These are phyloP conservation scores for Hortiboletus campestris DNA, from an alignment of 768 basidiomycete species.

Conservation along the genomic window DNA sequence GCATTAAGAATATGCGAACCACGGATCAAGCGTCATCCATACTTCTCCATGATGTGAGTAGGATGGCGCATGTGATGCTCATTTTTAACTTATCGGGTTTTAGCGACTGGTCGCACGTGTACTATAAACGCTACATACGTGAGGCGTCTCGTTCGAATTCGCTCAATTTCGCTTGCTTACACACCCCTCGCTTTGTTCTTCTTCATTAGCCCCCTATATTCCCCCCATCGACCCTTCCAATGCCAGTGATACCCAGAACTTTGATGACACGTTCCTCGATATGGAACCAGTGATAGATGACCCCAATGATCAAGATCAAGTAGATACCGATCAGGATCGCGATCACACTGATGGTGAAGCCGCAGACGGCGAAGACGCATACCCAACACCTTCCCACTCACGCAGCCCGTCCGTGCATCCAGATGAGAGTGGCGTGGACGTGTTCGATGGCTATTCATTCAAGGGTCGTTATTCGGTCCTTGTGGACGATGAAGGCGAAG, in stretches of 20 bases:
- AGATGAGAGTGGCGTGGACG: slow-evolving; percentile 54
- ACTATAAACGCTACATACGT: slow-evolving; percentile 93
- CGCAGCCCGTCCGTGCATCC: slow-evolving; percentile 68
- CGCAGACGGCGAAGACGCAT: slow-evolving; percentile 73
- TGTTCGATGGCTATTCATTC: slow-evolving; percentile 95
- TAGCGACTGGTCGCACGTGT: slow-evolving; percentile 93
- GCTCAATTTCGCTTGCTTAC: slow-evolving; percentile 11
- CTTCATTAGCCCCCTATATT: slow-evolving; percentile 76
- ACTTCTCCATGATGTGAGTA: slow-evolving; percentile 90
- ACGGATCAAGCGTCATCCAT: slow-evolving; percentile 89
- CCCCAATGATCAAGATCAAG: slow-evolving; percentile 56
- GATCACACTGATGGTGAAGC: slow-evolving; percentile 67
- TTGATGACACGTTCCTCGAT: slow-evolving; percentile 94
- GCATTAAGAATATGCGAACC: slow-evolving; percentile 89
- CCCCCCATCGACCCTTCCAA: slow-evolving; percentile 88
- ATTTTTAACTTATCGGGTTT: slow-evolving; percentile 14
- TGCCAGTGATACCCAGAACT: slow-evolving; percentile 95
- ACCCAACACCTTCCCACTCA: slow-evolving; percentile 77
- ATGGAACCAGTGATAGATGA: slow-evolving; percentile 93
- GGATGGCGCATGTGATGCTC: slow-evolving; percentile 1
- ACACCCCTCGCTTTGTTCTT: slow-evolving; percentile 9
- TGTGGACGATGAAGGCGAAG: slow-evolving; percentile 66
- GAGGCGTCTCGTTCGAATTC: slow-evolving; percentile 33
- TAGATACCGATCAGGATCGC: slow-evolving; percentile 69
- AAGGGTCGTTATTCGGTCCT: slow-evolving; percentile 82